phyloP scores from a whole-genome alignment of 2,329 filamentous ascomycete genomes.

The Tetracladium maxilliforme region DNA sequence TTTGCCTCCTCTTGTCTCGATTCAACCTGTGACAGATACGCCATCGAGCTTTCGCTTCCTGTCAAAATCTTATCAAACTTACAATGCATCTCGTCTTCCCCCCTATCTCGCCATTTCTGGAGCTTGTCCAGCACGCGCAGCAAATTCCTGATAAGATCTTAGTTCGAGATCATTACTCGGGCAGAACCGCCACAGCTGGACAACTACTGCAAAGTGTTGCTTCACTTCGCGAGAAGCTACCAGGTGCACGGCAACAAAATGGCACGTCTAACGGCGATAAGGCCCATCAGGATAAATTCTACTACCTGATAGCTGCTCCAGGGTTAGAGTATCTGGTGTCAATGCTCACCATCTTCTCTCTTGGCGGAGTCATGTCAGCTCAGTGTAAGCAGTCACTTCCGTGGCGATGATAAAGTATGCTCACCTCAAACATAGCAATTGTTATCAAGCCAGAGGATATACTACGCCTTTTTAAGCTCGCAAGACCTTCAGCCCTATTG shows the following conservation, averaged over 20 bases:
- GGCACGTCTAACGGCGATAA: slow-evolving; percentile 3
- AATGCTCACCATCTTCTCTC: slow-evolving; percentile 9
- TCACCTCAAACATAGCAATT: slow-evolving; percentile 6
- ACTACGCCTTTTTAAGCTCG: slow-evolving; percentile 6
- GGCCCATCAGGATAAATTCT: slow-evolving; percentile 5
- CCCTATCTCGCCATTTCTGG: slow-evolving; percentile 6
- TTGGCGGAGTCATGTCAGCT: slow-evolving; percentile 6
- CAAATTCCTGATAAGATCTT: slow-evolving; percentile 5
- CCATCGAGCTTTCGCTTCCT: too few species aligned
- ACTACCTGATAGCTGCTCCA: slow-evolving; percentile 7
- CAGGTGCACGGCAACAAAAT: slow-evolving; percentile 3
- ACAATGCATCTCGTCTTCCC: slow-evolving; percentile 7
- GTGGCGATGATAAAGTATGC: slow-evolving; percentile 1
- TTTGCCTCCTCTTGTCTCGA: too few species aligned
- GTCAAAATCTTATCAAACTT: too few species aligned
- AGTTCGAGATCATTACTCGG: slow-evolving; percentile 8
- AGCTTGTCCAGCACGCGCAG: slow-evolving; percentile 5
- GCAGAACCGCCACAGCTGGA: slow-evolving; percentile 6
- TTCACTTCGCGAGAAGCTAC: slow-evolving; percentile 5
- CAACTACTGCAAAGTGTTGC: slow-evolving; percentile 6
- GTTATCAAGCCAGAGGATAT: slow-evolving; percentile 8
- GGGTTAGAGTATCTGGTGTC: slow-evolving; percentile 7
- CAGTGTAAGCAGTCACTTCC: slow-evolving; percentile 5
- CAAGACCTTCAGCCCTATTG: slow-evolving; percentile 6
- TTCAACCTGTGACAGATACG: too few species aligned